Base-by-base conservation (phyloP, 805 yeast genomes). In the Candida orba region DNA sequence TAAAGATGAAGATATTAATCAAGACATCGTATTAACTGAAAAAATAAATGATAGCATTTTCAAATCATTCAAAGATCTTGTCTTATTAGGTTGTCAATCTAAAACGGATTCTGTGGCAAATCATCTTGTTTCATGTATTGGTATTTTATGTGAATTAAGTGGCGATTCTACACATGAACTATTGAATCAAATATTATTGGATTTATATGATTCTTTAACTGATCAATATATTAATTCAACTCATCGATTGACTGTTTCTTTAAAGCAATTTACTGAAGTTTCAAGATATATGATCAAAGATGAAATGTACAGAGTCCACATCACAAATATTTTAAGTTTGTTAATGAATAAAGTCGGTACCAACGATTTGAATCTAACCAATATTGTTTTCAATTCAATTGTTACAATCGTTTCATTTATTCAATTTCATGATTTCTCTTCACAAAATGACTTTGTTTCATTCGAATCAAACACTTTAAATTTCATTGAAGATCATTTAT, bases 281-380 rank as follows among this genome's bases (percentile, higher is more conserved):
- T 73, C 83, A 1, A 71, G 95, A 43, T 80, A 74, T 47, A 76
- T 93, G 71, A 80, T 84, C 0, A 58, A 66, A 7, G 69, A 76
- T 2, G 82, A 82, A 1, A 62, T 78, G 2, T 87, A 75, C 57
- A 68, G 96, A 36, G 79, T 86, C 12, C 99, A 93, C 55, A 66
- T 88, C 12, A 78, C 95, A 0, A 76, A 95, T 42, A 67, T 93
- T 14, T 59, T 90, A 34, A 75, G 80, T 24, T 70, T 87, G 60
- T 66, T 81, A 2, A 60, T 89, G 8, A 85, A 89, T 0, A 96
- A 93, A 27, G 79, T 93, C 25, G 98, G 93, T 58, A 76, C 90
- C 1, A 93, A 90, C 58, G 99, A 93, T 61, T 71, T 88, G 39
- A 71, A 69, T 13, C 77, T 90, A 57, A 81, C 96, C 0, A 69